Evolutionary conservation across 495 filamentous ascomycete genomes (phyloP).

Genomic region (Evernia prunastri): DNA sequence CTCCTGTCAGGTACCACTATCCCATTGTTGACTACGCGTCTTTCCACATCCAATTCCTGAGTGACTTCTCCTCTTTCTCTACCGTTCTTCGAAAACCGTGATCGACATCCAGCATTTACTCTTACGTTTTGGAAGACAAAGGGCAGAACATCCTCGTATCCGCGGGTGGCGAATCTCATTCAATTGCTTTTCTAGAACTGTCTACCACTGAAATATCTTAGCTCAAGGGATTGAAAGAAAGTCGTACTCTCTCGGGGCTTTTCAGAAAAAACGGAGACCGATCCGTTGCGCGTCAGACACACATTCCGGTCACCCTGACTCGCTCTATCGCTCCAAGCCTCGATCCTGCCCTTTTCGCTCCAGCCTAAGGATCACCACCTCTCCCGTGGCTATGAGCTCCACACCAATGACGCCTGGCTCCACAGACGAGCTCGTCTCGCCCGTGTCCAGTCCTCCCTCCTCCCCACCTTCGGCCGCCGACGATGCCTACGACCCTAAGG

Average conservation of each 20-base stretch:
- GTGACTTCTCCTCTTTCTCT: background rate
- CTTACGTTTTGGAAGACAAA: background rate
- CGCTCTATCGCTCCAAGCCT: background rate
- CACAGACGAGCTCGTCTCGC: constrained; percentile 17
- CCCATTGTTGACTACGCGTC: background rate
- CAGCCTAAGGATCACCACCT: background rate
- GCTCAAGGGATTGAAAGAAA: background rate
- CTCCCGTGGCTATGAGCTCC: constrained; percentile 27
- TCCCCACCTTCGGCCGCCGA: constrained; percentile 33
- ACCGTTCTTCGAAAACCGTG: background rate
- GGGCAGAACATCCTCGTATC: background rate
- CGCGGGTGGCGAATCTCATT: background rate
- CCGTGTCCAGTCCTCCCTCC: constrained; percentile 41
- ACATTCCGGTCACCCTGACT: background rate
- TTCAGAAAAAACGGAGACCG: background rate
- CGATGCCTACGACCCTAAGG: constrained; percentile 19
- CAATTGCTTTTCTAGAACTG: background rate
- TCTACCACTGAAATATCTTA: background rate
- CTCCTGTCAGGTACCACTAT: constrained; percentile 2
- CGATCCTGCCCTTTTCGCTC: background rate
- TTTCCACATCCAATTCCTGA: background rate
- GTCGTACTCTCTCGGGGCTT: background rate
- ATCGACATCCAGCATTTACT: background rate
- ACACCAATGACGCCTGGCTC: constrained; percentile 37
- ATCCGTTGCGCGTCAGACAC: background rate